Base-by-base conservation (phyloP, 1,139 yeast genomes). In the Saccharomyces hybrid region DNA sequence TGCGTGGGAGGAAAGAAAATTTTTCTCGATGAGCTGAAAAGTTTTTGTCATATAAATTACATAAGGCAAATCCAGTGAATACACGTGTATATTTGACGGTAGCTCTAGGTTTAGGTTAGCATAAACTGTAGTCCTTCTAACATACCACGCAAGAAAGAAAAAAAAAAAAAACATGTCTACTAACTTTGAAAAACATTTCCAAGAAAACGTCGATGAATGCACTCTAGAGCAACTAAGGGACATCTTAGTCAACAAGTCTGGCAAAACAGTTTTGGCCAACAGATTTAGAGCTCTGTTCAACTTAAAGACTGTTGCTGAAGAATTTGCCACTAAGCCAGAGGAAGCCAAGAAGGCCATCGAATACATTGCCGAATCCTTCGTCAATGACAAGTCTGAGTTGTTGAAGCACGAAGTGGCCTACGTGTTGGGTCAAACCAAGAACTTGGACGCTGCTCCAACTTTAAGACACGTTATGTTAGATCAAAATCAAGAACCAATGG, bases 381-480 rank as follows among this genome's bases (percentile, higher is more conserved):
- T 38, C 19, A 97, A 89, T 67, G 81, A 82, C 56, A 58, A 60
- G 31, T 86, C 96, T n/a, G 99, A 95, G 73, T 79, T 95, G 54
- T 78, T 95, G 68, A 95, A 95, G 75, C 99, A 95, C 70, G 99
- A 95, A 73, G 95, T 93, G 54, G 99, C 99, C 5, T 95, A 95
- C 66, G 98, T 93, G n/a, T 76, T 95, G 60, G 99, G 99, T 47
- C 99, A 95, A 73, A 90, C 97, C 52, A 84, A 86, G 67, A 91
- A 91, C 73, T 69, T 84, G 62, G 73, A 80, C 54, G 91, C 97
- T 55, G 88, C 95, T 54, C 84, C 86, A 48, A 78, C 82, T 55
- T 78, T 95, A 60, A 80, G 89, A 69, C 76, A 78, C n/a, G 95
- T 88, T 38, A 78, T 93, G 63, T 73, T 75, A 55, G 85, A 86